A percentile compares a stretch with the other conserved stretches of the same genome.
Conservation (phyloP, 2,329 filamentous ascomycete species). For the Penicillium sp. region DNA sequence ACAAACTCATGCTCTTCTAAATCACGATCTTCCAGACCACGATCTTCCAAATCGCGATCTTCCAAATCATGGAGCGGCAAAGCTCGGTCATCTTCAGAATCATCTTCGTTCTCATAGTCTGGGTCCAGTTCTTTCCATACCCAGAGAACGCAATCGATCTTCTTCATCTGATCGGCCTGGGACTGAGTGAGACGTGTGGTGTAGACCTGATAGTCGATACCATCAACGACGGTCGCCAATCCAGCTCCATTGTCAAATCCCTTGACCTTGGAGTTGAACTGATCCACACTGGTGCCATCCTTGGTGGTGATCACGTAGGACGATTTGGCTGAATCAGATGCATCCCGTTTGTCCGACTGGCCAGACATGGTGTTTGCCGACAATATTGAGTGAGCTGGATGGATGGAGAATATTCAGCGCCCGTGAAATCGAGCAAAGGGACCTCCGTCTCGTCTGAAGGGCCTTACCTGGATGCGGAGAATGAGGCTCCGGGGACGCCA, state of each 20-base stretch:
- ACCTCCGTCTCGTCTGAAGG: no score
- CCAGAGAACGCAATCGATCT: neutral
- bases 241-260: slow-evolving; percentile 1
- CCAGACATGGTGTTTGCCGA: neutral
- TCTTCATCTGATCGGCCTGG: neutral
- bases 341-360: neutral
- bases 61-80: neutral
- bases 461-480: no score
- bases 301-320: neutral
- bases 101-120: neutral
- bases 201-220: neutral
- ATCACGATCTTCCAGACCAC: no score
- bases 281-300: neutral
- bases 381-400: no score
- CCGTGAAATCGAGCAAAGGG: no score
- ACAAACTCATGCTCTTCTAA: no score
- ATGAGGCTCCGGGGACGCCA: no score
- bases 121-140: neutral
- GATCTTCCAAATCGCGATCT: no score
- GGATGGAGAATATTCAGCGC: no score
- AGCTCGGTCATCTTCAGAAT: neutral
- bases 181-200: neutral
- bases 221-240: neutral
- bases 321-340: neutral
- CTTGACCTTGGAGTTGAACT: neutral